Conservation (phyloP, 2,329 filamentous ascomycete genomes). For the Colletotrichum coccodes region DNA sequence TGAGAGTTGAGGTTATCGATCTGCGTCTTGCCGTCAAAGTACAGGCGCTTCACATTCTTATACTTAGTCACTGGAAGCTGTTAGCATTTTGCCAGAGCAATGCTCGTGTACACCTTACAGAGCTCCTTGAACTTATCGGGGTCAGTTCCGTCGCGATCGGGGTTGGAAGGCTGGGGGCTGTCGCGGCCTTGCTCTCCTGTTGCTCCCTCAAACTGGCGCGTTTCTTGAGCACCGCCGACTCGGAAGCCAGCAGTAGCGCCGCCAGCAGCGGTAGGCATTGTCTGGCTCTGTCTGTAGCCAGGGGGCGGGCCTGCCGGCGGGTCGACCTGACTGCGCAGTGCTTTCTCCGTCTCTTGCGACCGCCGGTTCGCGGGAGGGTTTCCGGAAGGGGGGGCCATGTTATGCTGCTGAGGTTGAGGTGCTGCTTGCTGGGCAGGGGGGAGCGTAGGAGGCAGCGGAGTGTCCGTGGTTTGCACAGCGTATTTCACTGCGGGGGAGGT, state of each 20-base stretch:
- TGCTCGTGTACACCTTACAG: constrained; percentile 50
- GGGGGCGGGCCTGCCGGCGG: constrained; percentile 58
- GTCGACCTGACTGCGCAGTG: constrained; percentile 53
- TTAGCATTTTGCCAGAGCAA: constrained; percentile 43
- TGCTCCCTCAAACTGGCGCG: constrained; percentile 55
- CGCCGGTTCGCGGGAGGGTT: constrained; percentile 57
- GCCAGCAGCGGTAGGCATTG: constrained; percentile 52
- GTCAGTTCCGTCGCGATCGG: constrained; percentile 54
- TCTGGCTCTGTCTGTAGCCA: constrained; percentile 61
- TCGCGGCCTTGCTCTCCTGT: constrained; percentile 61
- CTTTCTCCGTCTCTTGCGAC: constrained; percentile 60
- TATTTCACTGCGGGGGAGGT: constrained; percentile 55
- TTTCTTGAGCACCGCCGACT: constrained; percentile 48
- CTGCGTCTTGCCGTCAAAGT: constrained; percentile 94
- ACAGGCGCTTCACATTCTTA: constrained; percentile 97
- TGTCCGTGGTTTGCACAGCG: constrained; percentile 41
- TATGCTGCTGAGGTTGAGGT: constrained; percentile 45
- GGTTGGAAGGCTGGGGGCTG: constrained; percentile 63
- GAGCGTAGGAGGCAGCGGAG: constrained; percentile 34
- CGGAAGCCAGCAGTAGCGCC: constrained; percentile 51
- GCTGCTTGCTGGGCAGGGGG: constrained; percentile 40
- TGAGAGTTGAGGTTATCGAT: constrained; percentile 89
- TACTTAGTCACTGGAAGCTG: constrained; percentile 82
- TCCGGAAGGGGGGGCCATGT: constrained; percentile 60
- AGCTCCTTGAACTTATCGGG: constrained; percentile 69